These are phyloP conservation scores for Fraxinus xanthoxyloides DNA, from an alignment of 305 asterid species.

Conservation along the genomic window DNA sequence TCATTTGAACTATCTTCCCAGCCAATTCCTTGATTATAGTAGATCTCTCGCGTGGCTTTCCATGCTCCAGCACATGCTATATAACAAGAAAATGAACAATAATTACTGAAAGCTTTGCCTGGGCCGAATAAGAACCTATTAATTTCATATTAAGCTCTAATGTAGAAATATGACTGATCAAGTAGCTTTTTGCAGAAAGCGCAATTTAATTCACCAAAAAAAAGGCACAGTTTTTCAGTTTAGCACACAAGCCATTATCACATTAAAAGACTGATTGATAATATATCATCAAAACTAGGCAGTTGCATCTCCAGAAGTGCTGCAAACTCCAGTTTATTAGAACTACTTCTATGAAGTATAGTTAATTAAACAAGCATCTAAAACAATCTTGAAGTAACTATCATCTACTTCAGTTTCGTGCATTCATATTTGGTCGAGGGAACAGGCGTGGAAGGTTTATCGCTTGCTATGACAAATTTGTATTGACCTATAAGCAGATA, in stretches of 20 bases:
- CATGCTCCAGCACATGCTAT: conserved; percentile 67
- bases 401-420: background rate
- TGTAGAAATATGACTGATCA: background rate
- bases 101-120: background rate
- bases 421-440: background rate
- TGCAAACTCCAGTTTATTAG: background rate
- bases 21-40: conserved; percentile 58
- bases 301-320: background rate
- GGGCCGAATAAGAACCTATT: background rate
- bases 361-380: background rate
- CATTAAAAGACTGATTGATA: background rate
- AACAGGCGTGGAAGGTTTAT: background rate
- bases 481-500: background rate
- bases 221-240: background rate
- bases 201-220: background rate
- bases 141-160: background rate
- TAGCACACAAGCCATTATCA: background rate
- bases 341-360: background rate
- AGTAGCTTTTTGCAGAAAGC: background rate
- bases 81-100: conserved; percentile 7
- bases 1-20: conserved; percentile 70
- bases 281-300: background rate
- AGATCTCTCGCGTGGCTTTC: conserved; percentile 58
- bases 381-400: background rate
- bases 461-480: background rate